Percentiles rank a stretch among this genome's conserved stretches.
Evolutionary conservation across 2,329 filamentous ascomycete genomes (phyloP).

Genomic region (Exophiala xenobiotica): DNA sequence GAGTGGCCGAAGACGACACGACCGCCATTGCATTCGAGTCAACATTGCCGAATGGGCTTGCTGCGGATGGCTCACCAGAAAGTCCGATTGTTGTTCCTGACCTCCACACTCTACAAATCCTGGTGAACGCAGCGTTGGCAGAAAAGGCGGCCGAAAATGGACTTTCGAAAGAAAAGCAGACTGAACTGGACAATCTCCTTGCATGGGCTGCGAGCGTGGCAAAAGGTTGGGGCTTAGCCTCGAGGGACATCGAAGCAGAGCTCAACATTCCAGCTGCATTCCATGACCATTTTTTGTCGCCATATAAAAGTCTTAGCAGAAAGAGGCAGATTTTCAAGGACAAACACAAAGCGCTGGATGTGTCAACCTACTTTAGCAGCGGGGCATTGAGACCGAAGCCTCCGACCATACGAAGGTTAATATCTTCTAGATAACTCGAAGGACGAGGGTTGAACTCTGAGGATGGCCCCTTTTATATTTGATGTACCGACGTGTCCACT

Average conservation of each 20-base stretch:
- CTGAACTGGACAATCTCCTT: slow-evolving; percentile 16
- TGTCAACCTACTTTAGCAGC: neutral
- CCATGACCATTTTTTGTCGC: neutral
- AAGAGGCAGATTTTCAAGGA: neutral
- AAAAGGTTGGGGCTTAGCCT: slow-evolving; percentile 8
- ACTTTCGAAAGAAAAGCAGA: neutral
- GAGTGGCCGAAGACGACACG: neutral
- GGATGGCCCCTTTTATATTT: too few relatives aligned
- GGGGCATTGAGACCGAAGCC: neutral
- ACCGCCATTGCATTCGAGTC: slow-evolving; percentile 5
- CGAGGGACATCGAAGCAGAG: slow-evolving; percentile 18
- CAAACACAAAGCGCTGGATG: neutral
- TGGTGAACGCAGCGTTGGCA: slow-evolving; percentile 23
- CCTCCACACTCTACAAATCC: slow-evolving; percentile 25
- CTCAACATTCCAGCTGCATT: slow-evolving; percentile 4
- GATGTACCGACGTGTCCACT: too few relatives aligned
- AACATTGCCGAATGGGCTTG: neutral
- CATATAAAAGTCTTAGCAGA: neutral
- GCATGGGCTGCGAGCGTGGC: slow-evolving; percentile 14
- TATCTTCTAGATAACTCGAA: neutral
- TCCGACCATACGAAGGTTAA: neutral
- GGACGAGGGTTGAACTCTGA: neutral
- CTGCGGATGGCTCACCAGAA: neutral
- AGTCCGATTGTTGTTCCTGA: slow-evolving; percentile 25
- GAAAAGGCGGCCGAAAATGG: slow-evolving; percentile 9